A percentile compares a stretch with the other conserved stretches of the same genome.
phyloP scores from a whole-genome alignment of 2,329 filamentous ascomycete genomes.

The Pyrenochaeta sp. region DNA sequence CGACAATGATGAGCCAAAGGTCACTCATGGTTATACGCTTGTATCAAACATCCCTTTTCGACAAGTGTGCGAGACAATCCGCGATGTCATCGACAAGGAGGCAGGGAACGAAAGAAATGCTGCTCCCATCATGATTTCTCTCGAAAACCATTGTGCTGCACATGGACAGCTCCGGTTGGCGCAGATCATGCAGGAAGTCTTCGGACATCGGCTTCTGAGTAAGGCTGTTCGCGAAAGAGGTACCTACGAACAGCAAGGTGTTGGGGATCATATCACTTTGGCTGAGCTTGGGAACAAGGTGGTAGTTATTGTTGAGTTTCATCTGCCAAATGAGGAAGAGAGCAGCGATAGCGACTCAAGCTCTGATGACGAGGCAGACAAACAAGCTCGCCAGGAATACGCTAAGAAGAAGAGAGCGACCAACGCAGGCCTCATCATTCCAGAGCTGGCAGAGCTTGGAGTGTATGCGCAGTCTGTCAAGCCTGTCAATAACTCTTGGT shows the following conservation, averaged over 20 bases:
- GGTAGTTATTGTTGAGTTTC: constrained; percentile 73
- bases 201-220: constrained; percentile 67
- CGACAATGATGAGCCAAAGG: constrained; percentile 70
- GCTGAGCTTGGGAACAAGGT: constrained; percentile 69
- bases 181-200: constrained; percentile 71
- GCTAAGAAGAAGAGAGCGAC: constrained; percentile 61
- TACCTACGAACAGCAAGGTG: constrained; percentile 62
- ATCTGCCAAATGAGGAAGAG: constrained; percentile 63
- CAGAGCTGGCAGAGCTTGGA: constrained; percentile 70
- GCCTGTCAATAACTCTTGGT: constrained; percentile 72
- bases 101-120: constrained; percentile 56
- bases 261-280: constrained; percentile 64
- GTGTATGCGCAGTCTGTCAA: constrained; percentile 77
- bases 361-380: constrained; percentile 54
- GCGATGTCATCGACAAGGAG: constrained; percentile 69
- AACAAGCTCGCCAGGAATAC: constrained; percentile 63
- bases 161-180: constrained; percentile 69
- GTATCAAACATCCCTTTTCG: constrained; percentile 73
- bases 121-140: constrained; percentile 69
- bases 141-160: constrained; percentile 72
- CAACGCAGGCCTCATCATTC: constrained; percentile 63
- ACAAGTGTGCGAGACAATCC: constrained; percentile 70
- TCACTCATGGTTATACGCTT: constrained; percentile 74
- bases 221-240: constrained; percentile 66
- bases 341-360: constrained; percentile 46